Conservation (phyloP, 2,329 filamentous ascomycete genomes). For the Penicillium sp. region DNA sequence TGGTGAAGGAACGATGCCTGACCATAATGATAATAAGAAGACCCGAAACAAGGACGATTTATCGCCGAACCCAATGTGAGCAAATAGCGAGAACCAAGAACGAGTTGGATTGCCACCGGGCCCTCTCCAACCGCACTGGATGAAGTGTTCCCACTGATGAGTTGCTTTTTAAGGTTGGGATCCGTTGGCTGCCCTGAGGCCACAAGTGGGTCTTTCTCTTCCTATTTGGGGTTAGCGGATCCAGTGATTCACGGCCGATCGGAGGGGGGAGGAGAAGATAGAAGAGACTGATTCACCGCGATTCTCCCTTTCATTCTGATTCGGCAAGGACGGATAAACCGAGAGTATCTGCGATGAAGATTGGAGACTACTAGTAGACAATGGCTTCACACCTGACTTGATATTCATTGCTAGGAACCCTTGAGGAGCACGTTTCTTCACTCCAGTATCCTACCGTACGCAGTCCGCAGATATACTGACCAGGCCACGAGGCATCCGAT, state of each 20-base stretch:
- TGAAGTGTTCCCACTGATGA: too few relatives aligned
- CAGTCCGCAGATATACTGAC: background rate
- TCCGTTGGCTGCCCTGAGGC: conserved; percentile 1
- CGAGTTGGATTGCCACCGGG: background rate
- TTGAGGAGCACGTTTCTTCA: too few relatives aligned
- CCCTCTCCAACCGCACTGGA: background rate
- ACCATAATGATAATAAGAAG: too few relatives aligned
- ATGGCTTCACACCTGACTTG: too few relatives aligned
- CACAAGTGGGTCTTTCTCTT: background rate
- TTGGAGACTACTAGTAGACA: too few relatives aligned
- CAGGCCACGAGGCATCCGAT: background rate
- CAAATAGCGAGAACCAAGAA: background rate
- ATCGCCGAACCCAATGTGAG: background rate
- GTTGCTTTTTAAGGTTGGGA: background rate
- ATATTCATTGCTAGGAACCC: background rate
- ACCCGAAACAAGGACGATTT: background rate
- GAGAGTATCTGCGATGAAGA: too few relatives aligned
- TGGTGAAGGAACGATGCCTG: too few relatives aligned
- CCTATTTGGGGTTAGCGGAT: too few relatives aligned
- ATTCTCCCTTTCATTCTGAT: background rate
- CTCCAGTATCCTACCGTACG: too few relatives aligned
- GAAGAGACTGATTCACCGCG: background rate
- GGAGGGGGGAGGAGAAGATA: background rate
- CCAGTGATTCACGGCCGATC: conserved; percentile 1
- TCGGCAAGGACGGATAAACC: too few relatives aligned